phyloP scores from a whole-genome alignment of 768 basidiomycete species.

The Suillus subluteus region DNA sequence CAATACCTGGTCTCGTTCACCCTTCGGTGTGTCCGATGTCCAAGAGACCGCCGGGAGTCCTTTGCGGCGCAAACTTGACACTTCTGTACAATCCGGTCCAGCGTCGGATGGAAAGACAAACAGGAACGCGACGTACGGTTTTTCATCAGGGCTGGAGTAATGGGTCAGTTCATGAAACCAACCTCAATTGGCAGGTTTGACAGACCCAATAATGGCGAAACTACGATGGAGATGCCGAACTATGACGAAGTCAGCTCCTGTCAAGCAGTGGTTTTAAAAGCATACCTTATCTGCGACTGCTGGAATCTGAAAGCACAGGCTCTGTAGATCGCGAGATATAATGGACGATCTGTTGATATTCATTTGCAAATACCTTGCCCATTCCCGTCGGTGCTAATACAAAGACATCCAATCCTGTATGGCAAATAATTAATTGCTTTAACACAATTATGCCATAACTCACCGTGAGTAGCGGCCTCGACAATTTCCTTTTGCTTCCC shows the following conservation, averaged over 20 bases:
- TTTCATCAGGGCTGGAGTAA: conserved; percentile 70
- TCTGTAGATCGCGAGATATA: conserved; percentile 43
- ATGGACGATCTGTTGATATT: not conserved
- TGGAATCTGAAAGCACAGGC: conserved; percentile 85
- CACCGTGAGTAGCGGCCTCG: conserved; percentile 68
- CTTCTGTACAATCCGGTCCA: conserved; percentile 47
- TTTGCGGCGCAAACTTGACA: conserved; percentile 58
- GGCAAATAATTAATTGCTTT: not conserved
- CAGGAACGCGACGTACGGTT: conserved; percentile 56
- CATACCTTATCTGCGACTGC: conserved; percentile 65
- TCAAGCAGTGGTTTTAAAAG: not conserved
- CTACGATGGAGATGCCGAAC: conserved; percentile 73
- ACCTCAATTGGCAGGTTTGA: not conserved
- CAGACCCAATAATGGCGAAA: conserved; percentile 78
- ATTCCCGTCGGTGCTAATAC: conserved; percentile 87
- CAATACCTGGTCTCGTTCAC: conserved; percentile 58
- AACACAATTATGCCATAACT: conserved; percentile 11
- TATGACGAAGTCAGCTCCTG: conserved; percentile 27
- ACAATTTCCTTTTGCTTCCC: conserved; percentile 81
- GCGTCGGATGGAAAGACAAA: not conserved
- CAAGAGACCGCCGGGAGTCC: conserved; percentile 62
- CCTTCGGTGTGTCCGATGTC: conserved; percentile 62
- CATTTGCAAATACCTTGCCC: conserved; percentile 64
- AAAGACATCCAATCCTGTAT: conserved; percentile 68
- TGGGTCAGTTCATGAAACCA: not conserved